Base-by-base conservation (phyloP, 306 rosid species). In the Gleditsia sinensis region DNA sequence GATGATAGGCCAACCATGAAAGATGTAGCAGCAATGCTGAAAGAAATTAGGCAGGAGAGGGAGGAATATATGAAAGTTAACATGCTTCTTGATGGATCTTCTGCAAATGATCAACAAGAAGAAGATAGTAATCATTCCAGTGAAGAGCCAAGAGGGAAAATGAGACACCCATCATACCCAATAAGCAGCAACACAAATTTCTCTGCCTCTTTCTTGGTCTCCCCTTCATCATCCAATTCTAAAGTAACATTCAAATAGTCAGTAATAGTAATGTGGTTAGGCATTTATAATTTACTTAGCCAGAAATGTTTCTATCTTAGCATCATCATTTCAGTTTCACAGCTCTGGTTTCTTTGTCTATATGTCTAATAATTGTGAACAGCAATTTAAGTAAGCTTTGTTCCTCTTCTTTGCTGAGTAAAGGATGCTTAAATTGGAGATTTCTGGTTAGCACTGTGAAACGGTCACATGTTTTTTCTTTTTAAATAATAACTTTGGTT, bases 1-100 rank as follows among this genome's bases (percentile, higher is more conserved):
- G 88, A 85, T 45, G 96, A 88, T 20, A 83, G 92, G 46, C 98
- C 98, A 27, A 87, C 90, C 68, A 90, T 92, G 98, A 92, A 90
- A 75, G 96, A 92, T 27, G 92, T 92, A 4, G 90, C 87, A 2
- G 96, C 94, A 53, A 90, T 92, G 98, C 80, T 90, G 59, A 82
- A 84, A 19, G 96, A 92, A 63, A 90, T 88, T 60, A 85, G 85
- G 79, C 91, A 83, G 21, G 91, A 77, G 40, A 86, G 75, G 54
- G 86, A 80, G 60, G 94, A 82, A 27, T 85, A 74, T 68, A 60
- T 78, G 74, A 90, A 92, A 81, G 86, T 77, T 16, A 85, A 85
- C 30, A 81, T 74, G 82, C 82, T 80, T 75, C 78, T 71, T 16
- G 55, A 75, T 64, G 79, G 75, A 7, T 63, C 79, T 80, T 83